Evolutionary conservation across 257 asterid genomes (phyloP), one percentile per base, ranked within the genome.

Genomic region (Datura wrightii): DNA sequence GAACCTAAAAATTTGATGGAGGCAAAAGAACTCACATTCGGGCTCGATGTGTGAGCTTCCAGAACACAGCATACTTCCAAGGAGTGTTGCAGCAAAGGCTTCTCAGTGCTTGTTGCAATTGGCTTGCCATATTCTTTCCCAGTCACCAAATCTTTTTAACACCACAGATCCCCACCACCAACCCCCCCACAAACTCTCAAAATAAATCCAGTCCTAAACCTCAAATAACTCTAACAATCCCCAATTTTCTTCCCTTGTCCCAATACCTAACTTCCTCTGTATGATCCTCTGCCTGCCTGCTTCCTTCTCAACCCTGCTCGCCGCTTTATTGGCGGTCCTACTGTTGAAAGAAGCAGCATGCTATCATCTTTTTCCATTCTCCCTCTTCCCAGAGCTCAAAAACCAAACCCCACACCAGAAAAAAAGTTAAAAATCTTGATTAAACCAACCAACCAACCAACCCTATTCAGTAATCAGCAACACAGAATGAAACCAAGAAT

Each of bases 261-360:
- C 88, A 82, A 90, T 85, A 54, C 89, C 97, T 96, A 96, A 88
- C 99, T 96, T 82, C 99, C 98, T 84, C 99, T 93, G 88, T 96
- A 96, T 85, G 99, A 96, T 89, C 99, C 99, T 93, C 99, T 94
- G 55, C 99, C 99, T 11, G 99, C 99, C 85, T 96, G 99, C 88
- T 96, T 96, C 95, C 98, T 93, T 89, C 98, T 93, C 94, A 96
- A 85, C 89, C 92, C 91, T 54, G 91, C 91, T 83, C 94, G 89
- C 91, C 98, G 92, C 92, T 94, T 94, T 87, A 96, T 94, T 71
- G 97, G 98, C 89, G 99, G 99, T 56, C 99, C 98, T 83, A 93
- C 98, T 24, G 97, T 93, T 36, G 98, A 67, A 50, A 83, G 97
- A 79, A 96, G 91, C 88, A 96, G 89, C 95, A 92, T 88, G 42